Base-by-base conservation (phyloP, 1,284 basidiomycete genomes). In the Ceratobasidium sp. region DNA sequence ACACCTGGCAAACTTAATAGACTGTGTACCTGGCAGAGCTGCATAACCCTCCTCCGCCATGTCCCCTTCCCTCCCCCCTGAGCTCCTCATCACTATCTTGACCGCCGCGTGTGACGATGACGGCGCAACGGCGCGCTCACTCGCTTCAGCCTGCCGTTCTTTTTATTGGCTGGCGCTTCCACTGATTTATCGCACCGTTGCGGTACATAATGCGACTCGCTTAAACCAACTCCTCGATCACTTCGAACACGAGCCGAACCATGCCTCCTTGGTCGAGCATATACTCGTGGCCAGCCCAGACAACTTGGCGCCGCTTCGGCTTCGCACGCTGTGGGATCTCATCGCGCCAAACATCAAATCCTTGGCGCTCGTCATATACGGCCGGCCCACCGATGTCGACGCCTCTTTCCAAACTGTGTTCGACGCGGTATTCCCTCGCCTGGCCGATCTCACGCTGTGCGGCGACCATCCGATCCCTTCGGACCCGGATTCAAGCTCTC, bases 41-140 rank as follows among this genome's bases (percentile, higher is more conserved):
- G n/a, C n/a, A 31, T n/a, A 22, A 47, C 25, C n/a, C n/a, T 8
- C 53, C 27, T 13, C 22, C 20, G 25, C 40, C 4, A 45, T 43
- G 7, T 45, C 47, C 25, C 22, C 40, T 17, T 58, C 20, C 4
- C 49, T 65, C 20, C 62, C 49, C 13, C 62, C 62, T 25, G 62
- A 65, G 38, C n/a, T 65, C 13, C 34, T 40, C 22, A 13, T 54
- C 20, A 10, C 54, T 6, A 50, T 65, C 22, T 53, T 65, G n/a
- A 34, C 31, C 12, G 62, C 20, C 29, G 50, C 62, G n/a, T 65
- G 62, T 25, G 62, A 52, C 32, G 60, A 65, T 20, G 62, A 54
- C n/a, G 62, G 62, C 17, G 38, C 62, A 20, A 65, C 62, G 4
- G 62, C 62, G n/a, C 62, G 34, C n/a, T 65, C 62, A 2, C 50